Percentiles rank a stretch among this genome's conserved stretches.
Evolutionary conservation across 2,329 filamentous ascomycete species (phyloP).

Genomic region (Ceratocystis huliohia): DNA sequence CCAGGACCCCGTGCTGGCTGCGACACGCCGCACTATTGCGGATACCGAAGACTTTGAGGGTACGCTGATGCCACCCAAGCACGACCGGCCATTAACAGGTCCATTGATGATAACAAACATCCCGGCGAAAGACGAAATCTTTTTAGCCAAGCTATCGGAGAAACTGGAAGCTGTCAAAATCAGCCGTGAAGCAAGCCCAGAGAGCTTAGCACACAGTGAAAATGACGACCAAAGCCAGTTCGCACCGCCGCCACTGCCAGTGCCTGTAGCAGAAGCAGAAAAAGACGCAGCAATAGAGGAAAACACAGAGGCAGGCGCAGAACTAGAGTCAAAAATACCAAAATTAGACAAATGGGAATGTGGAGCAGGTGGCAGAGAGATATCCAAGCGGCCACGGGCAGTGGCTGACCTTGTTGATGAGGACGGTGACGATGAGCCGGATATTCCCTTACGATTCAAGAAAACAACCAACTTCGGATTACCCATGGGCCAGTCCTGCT

Average conservation of each 20-base stretch:
- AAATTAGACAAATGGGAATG: neutral
- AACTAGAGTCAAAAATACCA: neutral
- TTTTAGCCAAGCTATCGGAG: conserved; percentile 38
- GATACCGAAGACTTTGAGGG: conserved; percentile 17
- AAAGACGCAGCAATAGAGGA: neutral
- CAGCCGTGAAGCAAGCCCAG: conserved; percentile 29
- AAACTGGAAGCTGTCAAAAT: conserved; percentile 40
- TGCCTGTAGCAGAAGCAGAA: conserved; percentile 17
- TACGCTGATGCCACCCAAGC: conserved; percentile 31
- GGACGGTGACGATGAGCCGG: conserved; percentile 28
- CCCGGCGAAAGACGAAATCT: conserved; percentile 43
- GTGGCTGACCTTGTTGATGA: conserved; percentile 11
- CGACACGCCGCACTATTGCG: neutral
- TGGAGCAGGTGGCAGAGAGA: neutral
- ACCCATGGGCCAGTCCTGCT: conserved; percentile 16
- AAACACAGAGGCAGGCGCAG: neutral
- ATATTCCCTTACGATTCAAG: conserved; percentile 36
- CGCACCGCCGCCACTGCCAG: conserved; percentile 17
- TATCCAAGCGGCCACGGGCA: neutral
- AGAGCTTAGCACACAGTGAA: conserved; percentile 14
- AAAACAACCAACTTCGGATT: conserved; percentile 36
- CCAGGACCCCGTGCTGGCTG: neutral
- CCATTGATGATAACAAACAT: conserved; percentile 44
- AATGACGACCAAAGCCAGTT: conserved; percentile 7
- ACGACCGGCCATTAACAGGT: conserved; percentile 37